Percentiles rank a stretch among this genome's conserved stretches.
These are phyloP conservation scores for Aschersonia sp. DNA, from an alignment of 2,329 filamentous ascomycete species.

Conservation along the genomic window DNA sequence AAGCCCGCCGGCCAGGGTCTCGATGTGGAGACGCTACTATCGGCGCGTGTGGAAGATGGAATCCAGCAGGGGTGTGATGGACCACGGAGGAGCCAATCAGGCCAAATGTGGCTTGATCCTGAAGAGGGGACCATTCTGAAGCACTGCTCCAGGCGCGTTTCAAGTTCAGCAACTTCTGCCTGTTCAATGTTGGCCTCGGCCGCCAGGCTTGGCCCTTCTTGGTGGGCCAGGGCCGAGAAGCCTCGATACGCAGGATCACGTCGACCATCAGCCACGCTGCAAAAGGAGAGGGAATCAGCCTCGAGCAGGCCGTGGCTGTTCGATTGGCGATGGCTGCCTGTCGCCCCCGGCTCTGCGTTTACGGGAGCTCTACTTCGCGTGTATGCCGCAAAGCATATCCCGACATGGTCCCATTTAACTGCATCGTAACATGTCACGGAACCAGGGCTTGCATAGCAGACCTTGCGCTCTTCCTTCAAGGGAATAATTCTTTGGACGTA, in stretches of 20 bases:
- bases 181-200: background rate
- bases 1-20: background rate
- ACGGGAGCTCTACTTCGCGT: too few relatives aligned
- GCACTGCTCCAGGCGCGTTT: constrained; percentile 37
- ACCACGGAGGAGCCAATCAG: constrained; percentile 7
- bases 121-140: constrained; percentile 27
- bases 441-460: background rate
- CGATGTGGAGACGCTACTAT: background rate
- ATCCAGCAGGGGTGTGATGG: constrained; percentile 6
- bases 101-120: constrained; percentile 18
- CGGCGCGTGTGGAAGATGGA: constrained; percentile 6
- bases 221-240: background rate
- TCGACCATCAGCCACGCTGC: background rate
- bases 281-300: background rate
- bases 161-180: constrained; percentile 21
- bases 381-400: background rate
- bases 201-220: background rate
- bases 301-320: background rate
- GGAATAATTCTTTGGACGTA: background rate
- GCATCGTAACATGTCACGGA: background rate
- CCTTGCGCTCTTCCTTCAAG: background rate
- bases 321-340: background rate
- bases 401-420: background rate
- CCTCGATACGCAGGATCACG: background rate
- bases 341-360: too few relatives aligned